These are phyloP conservation scores for Plantago lanceolata DNA, from an alignment of 305 asterid species.

Conservation along the genomic window DNA sequence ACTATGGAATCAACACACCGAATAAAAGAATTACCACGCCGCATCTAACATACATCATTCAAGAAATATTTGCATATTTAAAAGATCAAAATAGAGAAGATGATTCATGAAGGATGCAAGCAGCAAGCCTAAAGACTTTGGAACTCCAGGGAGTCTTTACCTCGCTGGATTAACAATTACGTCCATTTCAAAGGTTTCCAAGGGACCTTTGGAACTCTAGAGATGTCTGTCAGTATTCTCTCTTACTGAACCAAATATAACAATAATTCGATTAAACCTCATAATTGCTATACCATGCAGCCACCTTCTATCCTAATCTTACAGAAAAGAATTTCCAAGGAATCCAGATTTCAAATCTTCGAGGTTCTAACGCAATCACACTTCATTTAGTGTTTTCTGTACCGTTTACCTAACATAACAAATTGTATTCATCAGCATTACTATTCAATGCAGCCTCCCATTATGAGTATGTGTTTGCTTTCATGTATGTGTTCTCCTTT, in stretches of 20 bases:
- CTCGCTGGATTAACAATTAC: neutral
- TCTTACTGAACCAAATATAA: neutral
- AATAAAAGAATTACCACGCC: neutral
- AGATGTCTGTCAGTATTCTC: neutral
- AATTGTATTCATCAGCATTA: neutral
- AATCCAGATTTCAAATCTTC: neutral
- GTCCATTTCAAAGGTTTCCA: neutral
- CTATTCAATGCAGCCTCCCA: neutral
- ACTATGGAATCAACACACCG: neutral
- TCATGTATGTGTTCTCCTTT: neutral
- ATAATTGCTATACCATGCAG: neutral
- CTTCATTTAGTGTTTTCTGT: no score
- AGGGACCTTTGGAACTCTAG: neutral
- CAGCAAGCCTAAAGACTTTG: neutral
- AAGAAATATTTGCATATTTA: no score
- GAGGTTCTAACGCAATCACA: neutral
- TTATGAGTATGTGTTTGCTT: neutral
- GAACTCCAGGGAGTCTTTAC: neutral
- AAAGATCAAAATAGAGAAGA: neutral
- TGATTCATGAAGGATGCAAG: neutral
- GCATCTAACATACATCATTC: no score
- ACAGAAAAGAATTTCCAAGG: neutral
- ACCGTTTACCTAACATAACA: neutral
- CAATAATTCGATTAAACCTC: neutral
- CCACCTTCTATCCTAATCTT: neutral